Percentiles rank a stretch among this genome's conserved stretches.
phyloP scores from a whole-genome alignment of 306 rosid species.

The Cucumis cinereus region DNA sequence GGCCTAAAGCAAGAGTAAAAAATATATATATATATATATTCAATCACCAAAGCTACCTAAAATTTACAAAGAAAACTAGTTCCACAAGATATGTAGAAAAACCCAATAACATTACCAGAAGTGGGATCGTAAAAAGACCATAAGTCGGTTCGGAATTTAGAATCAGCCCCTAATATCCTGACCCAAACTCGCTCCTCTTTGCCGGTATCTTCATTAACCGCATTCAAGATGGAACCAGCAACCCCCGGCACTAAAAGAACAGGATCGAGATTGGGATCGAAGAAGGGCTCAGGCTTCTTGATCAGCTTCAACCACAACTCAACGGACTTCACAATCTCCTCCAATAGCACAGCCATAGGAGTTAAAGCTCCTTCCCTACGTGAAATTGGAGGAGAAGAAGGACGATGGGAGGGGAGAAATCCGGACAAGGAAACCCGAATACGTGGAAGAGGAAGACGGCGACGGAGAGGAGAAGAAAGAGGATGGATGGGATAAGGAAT shows the following conservation, averaged over 20 bases:
- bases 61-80: background rate
- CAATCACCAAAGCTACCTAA: background rate
- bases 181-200: slow-evolving; percentile 82
- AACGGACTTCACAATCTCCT: slow-evolving; percentile 51
- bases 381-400: background rate
- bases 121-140: slow-evolving; percentile 88
- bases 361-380: background rate
- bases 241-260: slow-evolving; percentile 80
- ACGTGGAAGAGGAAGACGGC: background rate
- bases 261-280: slow-evolving; percentile 76
- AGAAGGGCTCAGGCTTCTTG: slow-evolving; percentile 42
- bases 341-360: slow-evolving; percentile 51
- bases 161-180: slow-evolving; percentile 62
- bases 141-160: slow-evolving; percentile 60
- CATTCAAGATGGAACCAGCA: slow-evolving; percentile 71
- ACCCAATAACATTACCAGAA: slow-evolving; percentile 31
- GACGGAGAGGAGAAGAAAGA: background rate
- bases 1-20: background rate
- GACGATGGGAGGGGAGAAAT: background rate
- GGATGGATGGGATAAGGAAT: slow-evolving; percentile 4
- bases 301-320: slow-evolving; percentile 64
- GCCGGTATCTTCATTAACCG: slow-evolving; percentile 37
- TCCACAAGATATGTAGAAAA: background rate
- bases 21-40: too few species aligned
- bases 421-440: background rate